Evolutionary conservation across 306 rosid species (phyloP).

Genomic region (Cajanus cajan): DNA sequence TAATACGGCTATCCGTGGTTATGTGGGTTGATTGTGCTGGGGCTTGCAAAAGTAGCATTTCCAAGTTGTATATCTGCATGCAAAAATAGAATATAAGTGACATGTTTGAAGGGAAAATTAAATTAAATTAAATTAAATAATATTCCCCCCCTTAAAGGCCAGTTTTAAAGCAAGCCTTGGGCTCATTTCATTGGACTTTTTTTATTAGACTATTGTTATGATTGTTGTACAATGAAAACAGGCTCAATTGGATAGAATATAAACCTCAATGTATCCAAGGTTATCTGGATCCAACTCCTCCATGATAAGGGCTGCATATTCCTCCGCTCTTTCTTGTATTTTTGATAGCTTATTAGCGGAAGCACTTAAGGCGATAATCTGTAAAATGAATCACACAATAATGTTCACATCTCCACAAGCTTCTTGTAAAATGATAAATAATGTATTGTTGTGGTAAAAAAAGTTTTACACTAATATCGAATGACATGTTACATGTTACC

Average conservation of each 20-base stretch:
- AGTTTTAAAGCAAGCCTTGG: neutral
- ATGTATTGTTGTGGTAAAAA: neutral
- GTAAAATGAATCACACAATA: conserved; percentile 18
- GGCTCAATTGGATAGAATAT: neutral
- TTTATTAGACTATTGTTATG: no score
- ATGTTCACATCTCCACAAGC: conserved; percentile 1
- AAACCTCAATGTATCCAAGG: conserved; percentile 78
- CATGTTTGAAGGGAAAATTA: neutral
- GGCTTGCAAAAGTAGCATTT: conserved; percentile 75
- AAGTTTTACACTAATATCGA: neutral
- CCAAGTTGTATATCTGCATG: conserved; percentile 75
- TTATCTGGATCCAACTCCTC: conserved; percentile 86
- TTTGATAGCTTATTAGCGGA: conserved; percentile 83
- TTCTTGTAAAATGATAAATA: neutral
- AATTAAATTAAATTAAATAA: neutral
- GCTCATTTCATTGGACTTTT: neutral
- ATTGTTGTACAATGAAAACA: neutral
- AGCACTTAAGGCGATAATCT: conserved; percentile 83
- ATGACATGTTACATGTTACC: neutral
- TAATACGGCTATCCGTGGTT: conserved; percentile 52
- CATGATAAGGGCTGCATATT: conserved; percentile 90
- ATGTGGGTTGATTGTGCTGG: conserved; percentile 65
- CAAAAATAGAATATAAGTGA: neutral
- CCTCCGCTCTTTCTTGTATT: conserved; percentile 74
- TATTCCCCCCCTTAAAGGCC: no score